Conservation (phyloP, 2,329 filamentous ascomycete genomes). For the Epichloe elymi region DNA sequence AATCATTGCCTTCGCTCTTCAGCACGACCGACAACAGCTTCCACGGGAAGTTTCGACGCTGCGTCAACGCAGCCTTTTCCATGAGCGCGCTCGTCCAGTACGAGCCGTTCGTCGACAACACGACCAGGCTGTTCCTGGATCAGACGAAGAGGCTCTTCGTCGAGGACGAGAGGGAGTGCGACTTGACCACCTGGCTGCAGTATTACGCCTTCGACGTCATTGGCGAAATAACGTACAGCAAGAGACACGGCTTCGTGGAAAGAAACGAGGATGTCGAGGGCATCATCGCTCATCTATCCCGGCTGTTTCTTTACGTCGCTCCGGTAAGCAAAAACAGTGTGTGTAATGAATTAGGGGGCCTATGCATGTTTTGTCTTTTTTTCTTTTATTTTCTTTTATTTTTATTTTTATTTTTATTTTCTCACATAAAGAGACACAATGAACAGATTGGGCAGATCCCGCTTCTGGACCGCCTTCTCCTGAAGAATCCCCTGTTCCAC, state of each 20-base stretch:
- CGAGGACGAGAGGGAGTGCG: slow-evolving; percentile 9
- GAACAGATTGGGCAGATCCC: slow-evolving; percentile 12
- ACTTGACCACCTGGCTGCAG: slow-evolving; percentile 45
- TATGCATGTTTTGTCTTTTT: no score
- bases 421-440: no score
- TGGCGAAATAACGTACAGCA: slow-evolving; percentile 30
- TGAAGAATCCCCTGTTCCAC: slow-evolving; percentile 36
- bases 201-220: slow-evolving; percentile 39
- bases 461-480: slow-evolving; percentile 9
- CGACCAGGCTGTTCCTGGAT: background rate
- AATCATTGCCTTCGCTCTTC: background rate
- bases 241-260: slow-evolving; percentile 31
- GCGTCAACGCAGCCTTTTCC: background rate
- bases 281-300: slow-evolving; percentile 19
- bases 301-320: slow-evolving; percentile 2
- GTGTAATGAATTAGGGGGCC: no score
- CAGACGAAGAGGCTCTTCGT: background rate
- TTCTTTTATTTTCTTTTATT: no score
- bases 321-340: slow-evolving; percentile 9
- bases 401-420: no score
- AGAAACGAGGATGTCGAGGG: slow-evolving; percentile 28
- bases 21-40: background rate
- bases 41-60: background rate
- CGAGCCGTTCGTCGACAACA: background rate
- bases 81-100: background rate